phyloP scores from a whole-genome alignment of 2,329 filamentous ascomycete species.

The Calonectria naviculata region DNA sequence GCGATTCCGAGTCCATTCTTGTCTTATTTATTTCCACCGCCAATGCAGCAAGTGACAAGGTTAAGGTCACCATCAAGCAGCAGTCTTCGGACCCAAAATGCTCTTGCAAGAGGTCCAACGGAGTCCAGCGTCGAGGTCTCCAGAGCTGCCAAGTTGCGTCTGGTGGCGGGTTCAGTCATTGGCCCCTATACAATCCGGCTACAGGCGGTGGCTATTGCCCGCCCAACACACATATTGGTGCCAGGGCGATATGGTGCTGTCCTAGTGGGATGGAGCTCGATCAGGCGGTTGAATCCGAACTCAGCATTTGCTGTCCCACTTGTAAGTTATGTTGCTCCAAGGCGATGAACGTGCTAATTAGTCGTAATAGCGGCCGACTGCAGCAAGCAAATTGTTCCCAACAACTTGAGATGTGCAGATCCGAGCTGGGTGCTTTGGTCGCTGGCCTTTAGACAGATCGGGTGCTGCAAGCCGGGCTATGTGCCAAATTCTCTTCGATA shows the following conservation, averaged over 20 bases:
- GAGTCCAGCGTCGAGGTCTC: neutral
- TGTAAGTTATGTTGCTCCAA: neutral
- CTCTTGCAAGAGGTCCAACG: neutral
- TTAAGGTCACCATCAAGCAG: conserved; percentile 7
- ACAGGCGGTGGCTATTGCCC: conserved; percentile 18
- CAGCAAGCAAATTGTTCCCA: conserved; percentile 7
- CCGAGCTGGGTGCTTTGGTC: conserved; percentile 24
- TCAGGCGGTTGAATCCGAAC: neutral
- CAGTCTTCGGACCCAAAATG: neutral
- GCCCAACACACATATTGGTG: conserved; percentile 9
- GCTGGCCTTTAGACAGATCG: conserved; percentile 15
- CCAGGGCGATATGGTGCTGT: conserved; percentile 18
- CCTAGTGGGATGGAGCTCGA: conserved; percentile 25
- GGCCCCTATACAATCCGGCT: neutral
- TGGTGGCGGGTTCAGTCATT: conserved; percentile 24
- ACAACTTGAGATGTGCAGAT: conserved; percentile 19
- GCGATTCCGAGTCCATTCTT: neutral
- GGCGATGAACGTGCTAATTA: neutral
- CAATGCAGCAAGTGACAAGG: conserved; percentile 5
- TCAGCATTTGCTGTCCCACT: conserved; percentile 28
- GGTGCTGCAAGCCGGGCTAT: conserved; percentile 24
- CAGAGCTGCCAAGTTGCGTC: conserved; percentile 4
- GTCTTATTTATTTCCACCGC: conserved; percentile 22
- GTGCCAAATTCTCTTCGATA: conserved; percentile 18
- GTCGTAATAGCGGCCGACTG: conserved; percentile 19